Base-by-base conservation (phyloP, 1,284 basidiomycete species). In the Malassezia japonica region DNA sequence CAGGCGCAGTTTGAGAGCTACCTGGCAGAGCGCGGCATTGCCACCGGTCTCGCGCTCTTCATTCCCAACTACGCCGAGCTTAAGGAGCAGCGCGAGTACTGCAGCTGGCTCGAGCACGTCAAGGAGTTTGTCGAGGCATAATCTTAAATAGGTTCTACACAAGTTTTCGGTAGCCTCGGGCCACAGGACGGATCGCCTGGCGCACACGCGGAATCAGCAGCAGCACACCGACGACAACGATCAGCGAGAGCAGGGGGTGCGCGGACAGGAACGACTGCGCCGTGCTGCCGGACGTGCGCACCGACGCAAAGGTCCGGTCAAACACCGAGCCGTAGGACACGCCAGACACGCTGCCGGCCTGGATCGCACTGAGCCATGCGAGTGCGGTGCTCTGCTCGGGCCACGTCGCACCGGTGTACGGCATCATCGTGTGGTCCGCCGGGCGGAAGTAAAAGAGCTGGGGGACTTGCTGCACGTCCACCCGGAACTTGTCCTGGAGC, bases 1-100 rank as follows among this genome's bases (percentile, higher is more conserved):
- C 92, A 96, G 76, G 83, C 85, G 55, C 83, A 86, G 70, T 87
- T 92, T 68, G 83, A 87, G 67, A 78, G 79, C 67, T 92, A 78
- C 79, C 77, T 92, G 46, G 79, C 81, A 57, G 88, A 92, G 77
- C 82, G 92, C 51, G 90, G 88, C 10, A 79, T 98, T 64, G 83
- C 87, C 72, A 84, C 88, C 63, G 77, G 75, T 33, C 77, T 92
- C 42, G 88, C 77, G 59, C 58, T 76, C 37, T 72, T 74, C 52
- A 65, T 74, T 32, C 70, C 74, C n/a, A 57, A 64, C 49, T 70
- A 58, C 35, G 70, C 67, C 16, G 70, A 72, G 59, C 65, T 59
- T 56, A 72, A 72, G 60, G 70, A 72, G 56, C 70, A 72, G 61
- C 57, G 49, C 86, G 91, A 95, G 77, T 96, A 96, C 75, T 81